Base-by-base conservation (phyloP, 2,329 filamentous ascomycete species). In the Alternaria conjuncta region DNA sequence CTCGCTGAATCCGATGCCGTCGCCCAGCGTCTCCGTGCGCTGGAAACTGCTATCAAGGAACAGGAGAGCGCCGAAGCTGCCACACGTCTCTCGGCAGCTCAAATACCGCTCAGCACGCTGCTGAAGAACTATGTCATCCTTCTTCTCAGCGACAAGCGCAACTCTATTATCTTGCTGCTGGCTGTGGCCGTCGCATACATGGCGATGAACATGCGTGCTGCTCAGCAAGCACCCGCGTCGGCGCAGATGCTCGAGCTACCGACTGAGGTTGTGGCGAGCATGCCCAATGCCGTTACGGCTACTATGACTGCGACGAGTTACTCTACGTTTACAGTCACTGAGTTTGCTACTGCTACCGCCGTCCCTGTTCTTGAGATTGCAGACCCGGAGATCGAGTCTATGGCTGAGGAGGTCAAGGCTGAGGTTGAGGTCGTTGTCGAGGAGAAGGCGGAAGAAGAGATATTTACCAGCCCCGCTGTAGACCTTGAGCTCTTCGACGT, bases 71-170 rank as follows among this genome's bases (percentile, higher is more conserved):
- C 61, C 1, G 60, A 67, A 21, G 46, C 60, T 44, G 65, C 59
- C 10, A 68, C 70, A 12, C 63, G 59, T 15, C 63, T 55, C 32
- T 63, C 62, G 21, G 64, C 55, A 41, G 60, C 66, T 3, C 81
- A 88, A 15, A 81, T 88, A 20, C 86, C 86, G 3, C 77, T 89
- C 1, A 78, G 81, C 15, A 83, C 83, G 0, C 77, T 88, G 13
- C 64, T 88, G 47, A 79, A 81, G 62, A 88, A 87, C 70, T 88
- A 87, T 68, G 61, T 88, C 18, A 78, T 82, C 23, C 76, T 87
- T 1, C 76, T 88, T 20, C 79, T 84, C 3, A 81, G 81, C 47
- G 87, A 89, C 67, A 80, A 81, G 49, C 82, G 84, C 41, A 89
- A 89, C 69, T 76, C 87, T 11, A 77, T 82, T 18, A 83, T 88